phyloP scores from a whole-genome alignment of 2,329 filamentous ascomycete species.

The Verticillium isaacii region DNA sequence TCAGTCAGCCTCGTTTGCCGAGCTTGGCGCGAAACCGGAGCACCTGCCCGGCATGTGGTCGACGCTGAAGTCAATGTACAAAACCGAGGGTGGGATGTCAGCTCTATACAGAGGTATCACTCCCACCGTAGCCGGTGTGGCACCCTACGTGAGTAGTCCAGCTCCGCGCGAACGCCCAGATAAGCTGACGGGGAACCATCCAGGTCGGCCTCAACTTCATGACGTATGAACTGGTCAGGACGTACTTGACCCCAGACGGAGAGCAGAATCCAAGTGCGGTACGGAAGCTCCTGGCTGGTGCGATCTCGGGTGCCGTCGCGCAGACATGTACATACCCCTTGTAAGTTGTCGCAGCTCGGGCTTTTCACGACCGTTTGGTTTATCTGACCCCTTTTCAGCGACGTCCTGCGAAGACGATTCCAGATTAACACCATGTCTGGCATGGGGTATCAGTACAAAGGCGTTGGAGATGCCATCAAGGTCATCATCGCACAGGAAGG shows the following conservation, averaged over 20 bases:
- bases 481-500: conserved; percentile 84
- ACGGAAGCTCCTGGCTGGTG: conserved; percentile 83
- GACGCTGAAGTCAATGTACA: conserved; percentile 81
- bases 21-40: conserved; percentile 57
- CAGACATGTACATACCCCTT: conserved; percentile 99
- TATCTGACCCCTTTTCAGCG: conserved; percentile 45
- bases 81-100: conserved; percentile 75
- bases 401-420: conserved; percentile 88
- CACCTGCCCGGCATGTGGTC: conserved; percentile 90
- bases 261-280: conserved; percentile 74
- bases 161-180: neutral
- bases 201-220: conserved; percentile 96
- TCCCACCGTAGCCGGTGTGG: conserved; percentile 90
- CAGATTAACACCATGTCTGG: conserved; percentile 99
- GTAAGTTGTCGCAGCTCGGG: conserved; percentile 46
- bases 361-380: conserved; percentile 1
- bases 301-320: conserved; percentile 91
- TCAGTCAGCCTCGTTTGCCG: conserved; percentile 92
- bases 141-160: conserved; percentile 67
- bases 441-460: conserved; percentile 94
- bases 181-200: conserved; percentile 11
- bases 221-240: conserved; percentile 88
- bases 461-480: conserved; percentile 74
- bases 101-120: conserved; percentile 94
- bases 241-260: conserved; percentile 80